Evolutionary conservation across 805 yeast species (phyloP).

Genomic region (Teunomyces cretensis): DNA sequence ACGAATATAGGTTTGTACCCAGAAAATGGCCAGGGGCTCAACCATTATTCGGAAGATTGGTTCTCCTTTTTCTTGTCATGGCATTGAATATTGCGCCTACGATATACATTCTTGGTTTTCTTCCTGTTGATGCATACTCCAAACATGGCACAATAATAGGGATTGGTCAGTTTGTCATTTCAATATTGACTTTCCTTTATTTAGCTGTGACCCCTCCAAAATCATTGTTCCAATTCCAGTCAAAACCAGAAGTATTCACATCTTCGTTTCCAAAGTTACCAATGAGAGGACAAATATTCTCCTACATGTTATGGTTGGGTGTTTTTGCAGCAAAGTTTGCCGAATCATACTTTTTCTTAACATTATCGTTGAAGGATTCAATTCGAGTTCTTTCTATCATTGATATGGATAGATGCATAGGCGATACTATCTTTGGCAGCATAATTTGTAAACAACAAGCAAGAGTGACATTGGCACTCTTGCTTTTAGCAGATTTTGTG

Average conservation of each 20-base stretch:
- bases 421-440: slow-evolving; percentile 24
- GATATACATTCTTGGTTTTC: slow-evolving; percentile 26
- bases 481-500: slow-evolving; percentile 27
- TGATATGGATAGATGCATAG: slow-evolving; percentile 26
- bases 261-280: slow-evolving; percentile 24
- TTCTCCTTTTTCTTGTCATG: slow-evolving; percentile 14
- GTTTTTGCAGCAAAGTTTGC: slow-evolving; percentile 34
- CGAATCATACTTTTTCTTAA: slow-evolving; percentile 37
- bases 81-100: slow-evolving; percentile 27
- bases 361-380: slow-evolving; percentile 36
- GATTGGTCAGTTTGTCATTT: slow-evolving; percentile 25
- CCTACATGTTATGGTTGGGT: slow-evolving; percentile 28
- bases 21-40: slow-evolving; percentile 23
- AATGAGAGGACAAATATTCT: slow-evolving; percentile 21
- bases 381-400: slow-evolving; percentile 27
- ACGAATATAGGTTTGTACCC: slow-evolving; percentile 26
- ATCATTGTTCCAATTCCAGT: slow-evolving; percentile 15
- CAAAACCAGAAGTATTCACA: slow-evolving; percentile 16
- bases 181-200: slow-evolving; percentile 28
- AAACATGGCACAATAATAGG: slow-evolving; percentile 22
- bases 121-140: slow-evolving; percentile 24
- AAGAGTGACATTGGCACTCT: slow-evolving; percentile 21
- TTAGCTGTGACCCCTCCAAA: slow-evolving; percentile 28
- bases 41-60: slow-evolving; percentile 14
- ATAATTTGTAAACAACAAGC: slow-evolving; percentile 30